Evolutionary conservation across 2,329 filamentous ascomycete species (phyloP).

Genomic region (Aspergillus ibericus): DNA sequence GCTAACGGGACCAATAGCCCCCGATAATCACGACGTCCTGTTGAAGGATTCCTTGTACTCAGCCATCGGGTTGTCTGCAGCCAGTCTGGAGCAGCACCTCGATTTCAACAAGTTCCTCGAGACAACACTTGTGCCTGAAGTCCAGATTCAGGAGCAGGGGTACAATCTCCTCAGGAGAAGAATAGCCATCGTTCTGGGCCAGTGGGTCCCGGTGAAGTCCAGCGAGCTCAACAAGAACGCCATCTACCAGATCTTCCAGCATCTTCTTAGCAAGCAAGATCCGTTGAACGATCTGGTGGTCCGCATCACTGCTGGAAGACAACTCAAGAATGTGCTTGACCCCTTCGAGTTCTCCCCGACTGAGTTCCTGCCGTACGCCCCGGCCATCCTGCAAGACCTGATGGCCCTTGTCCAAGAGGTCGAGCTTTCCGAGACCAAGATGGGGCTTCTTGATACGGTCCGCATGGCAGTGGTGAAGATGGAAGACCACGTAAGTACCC

Average conservation of each 20-base stretch:
- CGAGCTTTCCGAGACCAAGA: slow-evolving; percentile 81
- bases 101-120: slow-evolving; percentile 82
- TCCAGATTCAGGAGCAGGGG: slow-evolving; percentile 64
- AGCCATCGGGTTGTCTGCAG: slow-evolving; percentile 81
- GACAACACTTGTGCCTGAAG: slow-evolving; percentile 74
- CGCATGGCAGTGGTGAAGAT: slow-evolving; percentile 77
- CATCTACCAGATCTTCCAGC: slow-evolving; percentile 85
- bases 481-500: slow-evolving; percentile 63
- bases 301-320: slow-evolving; percentile 82
- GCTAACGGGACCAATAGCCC: slow-evolving; percentile 39
- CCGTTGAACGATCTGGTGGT: slow-evolving; percentile 86
- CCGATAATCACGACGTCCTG: slow-evolving; percentile 67
- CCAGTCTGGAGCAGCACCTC: slow-evolving; percentile 70
- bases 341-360: slow-evolving; percentile 78
- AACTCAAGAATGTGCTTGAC: slow-evolving; percentile 76
- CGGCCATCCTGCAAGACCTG: slow-evolving; percentile 69
- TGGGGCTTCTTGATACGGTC: slow-evolving; percentile 85
- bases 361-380: slow-evolving; percentile 73
- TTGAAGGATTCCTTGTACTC: slow-evolving; percentile 95
- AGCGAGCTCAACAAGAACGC: slow-evolving; percentile 66
- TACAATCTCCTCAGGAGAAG: slow-evolving; percentile 84
- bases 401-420: slow-evolving; percentile 78
- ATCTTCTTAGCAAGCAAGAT: slow-evolving; percentile 77
- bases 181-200: slow-evolving; percentile 82
- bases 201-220: slow-evolving; percentile 83